Percentiles rank a stretch among this genome's conserved stretches.
Conservation (phyloP, 2,329 filamentous ascomycete species). For the Alternaria sp. region DNA sequence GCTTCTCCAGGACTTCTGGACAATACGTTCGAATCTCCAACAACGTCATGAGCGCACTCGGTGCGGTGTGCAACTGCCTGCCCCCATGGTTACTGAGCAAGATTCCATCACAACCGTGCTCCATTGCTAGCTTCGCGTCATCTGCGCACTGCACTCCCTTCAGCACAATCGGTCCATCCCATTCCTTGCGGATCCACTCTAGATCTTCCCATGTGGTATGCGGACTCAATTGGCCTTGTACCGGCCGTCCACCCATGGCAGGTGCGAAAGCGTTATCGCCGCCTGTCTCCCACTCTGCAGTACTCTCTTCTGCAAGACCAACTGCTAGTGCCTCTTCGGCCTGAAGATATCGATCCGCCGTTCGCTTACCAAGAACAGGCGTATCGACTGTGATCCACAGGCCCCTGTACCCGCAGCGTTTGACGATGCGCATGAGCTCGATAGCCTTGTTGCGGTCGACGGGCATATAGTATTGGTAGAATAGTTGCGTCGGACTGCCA, state of each 20-base stretch:
- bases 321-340: slow-evolving; percentile 60
- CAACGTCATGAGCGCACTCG: slow-evolving; percentile 48
- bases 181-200: slow-evolving; percentile 53
- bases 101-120: slow-evolving; percentile 57
- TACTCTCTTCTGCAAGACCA: slow-evolving; percentile 60
- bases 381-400: slow-evolving; percentile 51
- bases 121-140: slow-evolving; percentile 56
- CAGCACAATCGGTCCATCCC: slow-evolving; percentile 53
- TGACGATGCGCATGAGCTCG: slow-evolving; percentile 43
- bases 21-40: slow-evolving; percentile 50
- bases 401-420: slow-evolving; percentile 44
- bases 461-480: slow-evolving; percentile 51
- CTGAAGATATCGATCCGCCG: slow-evolving; percentile 45
- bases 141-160: slow-evolving; percentile 57
- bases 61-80: slow-evolving; percentile 58
- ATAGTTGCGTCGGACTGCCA: slow-evolving; percentile 39
- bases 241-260: slow-evolving; percentile 62
- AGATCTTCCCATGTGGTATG: slow-evolving; percentile 61
- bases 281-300: slow-evolving; percentile 60
- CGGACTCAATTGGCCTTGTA: slow-evolving; percentile 47
- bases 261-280: slow-evolving; percentile 64
- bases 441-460: slow-evolving; percentile 42
- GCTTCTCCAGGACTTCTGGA: slow-evolving; percentile 46
- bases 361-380: slow-evolving; percentile 46
- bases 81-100: slow-evolving; percentile 64